A percentile compares a stretch with the other conserved stretches of the same genome.
Evolutionary conservation across 768 basidiomycete genomes (phyloP).

Genomic region (Hericium rajendrae): DNA sequence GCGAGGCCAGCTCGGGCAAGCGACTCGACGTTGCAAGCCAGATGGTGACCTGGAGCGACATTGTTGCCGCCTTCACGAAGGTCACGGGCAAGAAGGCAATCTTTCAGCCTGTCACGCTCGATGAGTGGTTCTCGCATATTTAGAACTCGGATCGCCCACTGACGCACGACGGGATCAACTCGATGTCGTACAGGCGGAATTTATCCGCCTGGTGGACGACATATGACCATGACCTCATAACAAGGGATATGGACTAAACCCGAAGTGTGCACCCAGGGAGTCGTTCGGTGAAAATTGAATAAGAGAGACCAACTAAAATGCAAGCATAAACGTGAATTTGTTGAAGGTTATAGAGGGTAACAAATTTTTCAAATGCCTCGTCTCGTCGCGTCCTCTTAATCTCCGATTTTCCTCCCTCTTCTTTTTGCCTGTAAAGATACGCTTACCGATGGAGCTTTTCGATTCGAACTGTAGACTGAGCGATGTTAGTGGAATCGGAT

Average conservation of each 20-base stretch:
- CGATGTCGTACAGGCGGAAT: constrained; percentile 23
- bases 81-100: constrained; percentile 7
- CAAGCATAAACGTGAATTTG: not conserved
- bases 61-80: constrained; percentile 17
- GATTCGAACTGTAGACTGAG: too few species aligned
- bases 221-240: constrained; percentile 34
- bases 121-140: constrained; percentile 16
- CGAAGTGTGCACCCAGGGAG: constrained; percentile 27
- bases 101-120: constrained; percentile 3
- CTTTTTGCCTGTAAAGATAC: not conserved
- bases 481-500: too few species aligned
- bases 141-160: constrained; percentile 12
- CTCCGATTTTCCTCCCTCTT: not conserved
- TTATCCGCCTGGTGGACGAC: constrained; percentile 34
- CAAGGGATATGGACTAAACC: constrained; percentile 35
- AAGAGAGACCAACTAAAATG: not conserved
- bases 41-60: constrained; percentile 11
- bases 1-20: constrained; percentile 10
- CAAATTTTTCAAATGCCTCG: not conserved
- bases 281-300: constrained; percentile 18
- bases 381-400: not conserved
- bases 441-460: too few species aligned
- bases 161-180: constrained; percentile 10
- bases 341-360: not conserved
- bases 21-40: constrained; percentile 19